Percentiles rank a stretch among this genome's conserved stretches.
Conservation (phyloP, 2,329 filamentous ascomycete species). For the Colletotrichum shisoi region DNA sequence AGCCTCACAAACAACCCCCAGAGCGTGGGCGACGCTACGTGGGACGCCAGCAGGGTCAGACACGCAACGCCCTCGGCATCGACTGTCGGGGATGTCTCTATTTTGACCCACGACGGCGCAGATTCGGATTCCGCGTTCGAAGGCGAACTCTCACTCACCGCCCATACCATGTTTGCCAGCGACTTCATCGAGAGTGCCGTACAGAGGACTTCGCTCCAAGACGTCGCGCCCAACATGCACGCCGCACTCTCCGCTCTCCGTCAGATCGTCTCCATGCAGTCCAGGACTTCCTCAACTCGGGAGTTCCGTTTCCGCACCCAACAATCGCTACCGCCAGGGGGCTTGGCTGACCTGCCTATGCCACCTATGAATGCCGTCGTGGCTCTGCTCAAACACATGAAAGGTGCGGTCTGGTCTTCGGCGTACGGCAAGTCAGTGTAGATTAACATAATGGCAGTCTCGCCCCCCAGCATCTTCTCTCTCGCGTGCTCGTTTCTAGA, state of each 20-base stretch:
- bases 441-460: constrained; percentile 46
- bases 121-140: constrained; percentile 55
- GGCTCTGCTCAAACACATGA: constrained; percentile 57
- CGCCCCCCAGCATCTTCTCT: constrained; percentile 59
- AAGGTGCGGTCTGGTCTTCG: constrained; percentile 45
- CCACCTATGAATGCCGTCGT: constrained; percentile 62
- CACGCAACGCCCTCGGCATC: constrained; percentile 41
- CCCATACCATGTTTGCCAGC: constrained; percentile 62
- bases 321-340: constrained; percentile 55
- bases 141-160: constrained; percentile 59
- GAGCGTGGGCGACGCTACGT: constrained; percentile 28
- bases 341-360: constrained; percentile 61
- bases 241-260: constrained; percentile 61
- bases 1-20: constrained; percentile 47
- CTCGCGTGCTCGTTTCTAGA: constrained; percentile 60
- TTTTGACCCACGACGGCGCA: constrained; percentile 48
- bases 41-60: constrained; percentile 34
- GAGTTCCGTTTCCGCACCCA: constrained; percentile 58
- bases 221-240: constrained; percentile 60
- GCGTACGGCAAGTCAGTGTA: neutral
- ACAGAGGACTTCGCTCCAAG: constrained; percentile 55
- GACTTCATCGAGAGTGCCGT: constrained; percentile 64
- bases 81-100: constrained; percentile 37
- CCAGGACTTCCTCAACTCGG: constrained; percentile 51
- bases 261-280: constrained; percentile 62